phyloP scores from a whole-genome alignment of 345 rosid species.

The Zanthoxylum bungeanum region DNA sequence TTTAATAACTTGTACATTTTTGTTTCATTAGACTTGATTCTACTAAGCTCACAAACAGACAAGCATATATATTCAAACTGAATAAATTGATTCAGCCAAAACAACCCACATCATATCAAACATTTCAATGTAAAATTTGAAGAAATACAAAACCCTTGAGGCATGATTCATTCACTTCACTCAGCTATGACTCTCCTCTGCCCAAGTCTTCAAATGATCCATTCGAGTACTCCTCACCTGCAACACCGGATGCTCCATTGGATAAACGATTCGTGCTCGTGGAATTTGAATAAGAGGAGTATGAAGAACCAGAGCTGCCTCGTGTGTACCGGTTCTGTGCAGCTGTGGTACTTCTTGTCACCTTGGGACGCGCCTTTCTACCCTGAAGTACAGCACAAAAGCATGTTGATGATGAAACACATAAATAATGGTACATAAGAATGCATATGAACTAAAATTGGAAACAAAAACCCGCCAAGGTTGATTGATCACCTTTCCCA shows the following conservation, averaged over 20 bases:
- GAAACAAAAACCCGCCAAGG: background rate
- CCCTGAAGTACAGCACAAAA: slow-evolving; percentile 48
- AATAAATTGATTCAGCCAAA: no score
- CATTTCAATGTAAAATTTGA: no score
- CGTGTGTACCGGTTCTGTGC: slow-evolving; percentile 67
- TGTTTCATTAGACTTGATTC: no score
- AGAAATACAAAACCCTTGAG: no score
- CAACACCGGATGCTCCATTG: slow-evolving; percentile 52
- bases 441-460: background rate
- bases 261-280: slow-evolving; percentile 45
- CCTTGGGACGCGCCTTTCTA: slow-evolving; percentile 78
- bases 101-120: no score
- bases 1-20: no score
- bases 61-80: no score
- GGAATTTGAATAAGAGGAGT: slow-evolving; percentile 51
- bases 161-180: no score
- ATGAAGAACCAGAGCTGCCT: slow-evolving; percentile 54
- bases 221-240: slow-evolving; percentile 58
- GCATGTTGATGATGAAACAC: background rate
- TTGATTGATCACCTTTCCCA: slow-evolving; percentile 78
- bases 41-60: no score
- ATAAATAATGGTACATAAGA: background rate
- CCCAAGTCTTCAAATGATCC: slow-evolving; percentile 41
- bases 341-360: slow-evolving; percentile 72
- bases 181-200: background rate